Percentiles rank a stretch among this genome's conserved stretches.
Conservation (phyloP, 2,329 filamentous ascomycete genomes). For the Magnaporthales sp. region DNA sequence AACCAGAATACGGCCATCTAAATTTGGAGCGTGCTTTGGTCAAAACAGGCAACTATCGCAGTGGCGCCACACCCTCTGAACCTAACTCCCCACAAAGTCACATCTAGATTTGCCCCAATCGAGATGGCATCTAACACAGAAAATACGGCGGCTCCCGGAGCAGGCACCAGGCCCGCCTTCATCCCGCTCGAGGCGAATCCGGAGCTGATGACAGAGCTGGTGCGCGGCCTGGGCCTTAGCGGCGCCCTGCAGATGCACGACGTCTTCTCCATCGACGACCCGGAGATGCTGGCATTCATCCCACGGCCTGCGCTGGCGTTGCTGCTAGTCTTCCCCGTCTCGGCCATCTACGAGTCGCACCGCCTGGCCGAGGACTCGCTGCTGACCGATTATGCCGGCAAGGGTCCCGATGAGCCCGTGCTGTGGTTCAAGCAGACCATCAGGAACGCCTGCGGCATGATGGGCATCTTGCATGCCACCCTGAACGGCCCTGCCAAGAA, state of each 20-base stretch:
- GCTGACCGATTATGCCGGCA: conserved; percentile 54
- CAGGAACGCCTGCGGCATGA: conserved; percentile 83
- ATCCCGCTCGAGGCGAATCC: conserved; percentile 68
- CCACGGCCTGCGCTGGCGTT: conserved; percentile 83
- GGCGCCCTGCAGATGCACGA: conserved; percentile 72
- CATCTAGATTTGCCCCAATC: not conserved
- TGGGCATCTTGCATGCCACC: conserved; percentile 77
- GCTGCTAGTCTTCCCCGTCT: conserved; percentile 86
- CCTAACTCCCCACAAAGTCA: not conserved
- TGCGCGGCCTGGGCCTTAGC: conserved; percentile 79
- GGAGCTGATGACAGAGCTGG: conserved; percentile 74
- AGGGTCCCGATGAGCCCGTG: conserved; percentile 64
- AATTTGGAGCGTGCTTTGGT: not conserved
- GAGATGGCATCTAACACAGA: not conserved
- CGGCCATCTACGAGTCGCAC: conserved; percentile 66
- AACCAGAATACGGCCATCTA: not conserved
- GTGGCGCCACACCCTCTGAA: not conserved
- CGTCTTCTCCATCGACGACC: conserved; percentile 83
- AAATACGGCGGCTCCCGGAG: not conserved
- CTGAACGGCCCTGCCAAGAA: conserved; percentile 64
- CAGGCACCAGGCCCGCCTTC: conserved; percentile 28
- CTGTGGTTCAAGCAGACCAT: conserved; percentile 96
- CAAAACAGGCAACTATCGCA: not conserved
- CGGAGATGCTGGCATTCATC: conserved; percentile 75
- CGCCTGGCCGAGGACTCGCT: conserved; percentile 65